Base-by-base conservation (phyloP, 768 basidiomycete species). In the Coprinopsis cinerea region DNA sequence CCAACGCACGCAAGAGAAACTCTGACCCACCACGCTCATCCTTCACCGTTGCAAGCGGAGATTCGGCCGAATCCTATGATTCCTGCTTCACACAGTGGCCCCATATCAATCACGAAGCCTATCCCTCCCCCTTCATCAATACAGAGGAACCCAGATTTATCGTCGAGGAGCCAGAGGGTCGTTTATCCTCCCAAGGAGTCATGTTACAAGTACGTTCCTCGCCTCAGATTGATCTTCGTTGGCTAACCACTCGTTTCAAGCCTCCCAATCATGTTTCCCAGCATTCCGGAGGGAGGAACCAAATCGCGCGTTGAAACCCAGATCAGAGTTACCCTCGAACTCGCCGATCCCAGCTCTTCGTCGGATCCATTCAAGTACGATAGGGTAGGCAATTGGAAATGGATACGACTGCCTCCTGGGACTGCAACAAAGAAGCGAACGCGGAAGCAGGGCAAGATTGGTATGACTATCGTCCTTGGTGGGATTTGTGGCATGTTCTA, bases 271-370 rank as follows among this genome's bases (percentile, higher is more conserved):
- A 73, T 90, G 62, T 81, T 91, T 36, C 88, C 90, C 18, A 90
- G 82, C 59, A 82, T 95, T 47, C 91, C 92, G 4, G 79, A 81
- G 57, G 69, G 73, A 37, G 92, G 92, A 22, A 84, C 92, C 13
- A 94, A 95, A 67, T 92, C 88, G 41, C 81, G 92, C 27, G 92
- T 95, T n/a, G 92, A 95, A 65, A 95, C 92, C 2, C 92, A 95
- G 72, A 83, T 95, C 43, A 83, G 92, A 61, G 79, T 94, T 34
- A 80, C 84, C 2, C 73, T 95, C 32, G 87, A 92, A 60, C 72
- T 91, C 43, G 85, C 85, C 3, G 80, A 85, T 57, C 73, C 82
- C 20, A 82, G 75, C 57, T 78, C 83, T 3, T 74, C 78, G 1
- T 72, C 74, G 6, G 79, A 87, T 54, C 77, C 78, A 4, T 64